Evolutionary conservation across 2,329 filamentous ascomycete genomes (phyloP).

Genomic region (Fusarium longipes): DNA sequence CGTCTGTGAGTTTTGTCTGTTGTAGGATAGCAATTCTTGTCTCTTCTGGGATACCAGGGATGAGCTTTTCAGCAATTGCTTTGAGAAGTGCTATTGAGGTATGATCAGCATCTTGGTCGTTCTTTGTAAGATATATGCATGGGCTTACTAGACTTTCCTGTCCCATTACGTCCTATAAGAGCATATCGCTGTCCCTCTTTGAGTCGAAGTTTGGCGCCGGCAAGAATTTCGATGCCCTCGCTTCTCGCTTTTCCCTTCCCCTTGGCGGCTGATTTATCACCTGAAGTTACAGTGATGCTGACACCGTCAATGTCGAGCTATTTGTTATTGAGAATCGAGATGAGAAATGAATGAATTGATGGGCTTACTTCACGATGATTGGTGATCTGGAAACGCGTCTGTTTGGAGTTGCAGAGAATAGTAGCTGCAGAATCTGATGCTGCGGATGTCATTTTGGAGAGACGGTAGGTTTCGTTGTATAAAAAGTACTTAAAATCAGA

Average conservation of each 20-base stretch:
- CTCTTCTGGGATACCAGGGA: slow-evolving; percentile 77
- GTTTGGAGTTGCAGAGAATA: slow-evolving; percentile 73
- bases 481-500: background rate
- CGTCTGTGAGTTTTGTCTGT: slow-evolving; percentile 63
- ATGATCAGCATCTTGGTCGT: slow-evolving; percentile 6
- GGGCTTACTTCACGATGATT: slow-evolving; percentile 66
- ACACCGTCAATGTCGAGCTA: slow-evolving; percentile 79
- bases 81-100: slow-evolving; percentile 71
- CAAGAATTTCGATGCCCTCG: slow-evolving; percentile 73
- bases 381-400: slow-evolving; percentile 70
- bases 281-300: slow-evolving; percentile 71
- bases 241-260: slow-evolving; percentile 59
- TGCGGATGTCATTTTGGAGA: slow-evolving; percentile 58
- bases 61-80: slow-evolving; percentile 80
- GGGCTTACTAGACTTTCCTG: slow-evolving; percentile 79
- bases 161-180: slow-evolving; percentile 82
- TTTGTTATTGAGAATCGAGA: background rate
- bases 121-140: background rate
- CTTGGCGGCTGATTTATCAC: slow-evolving; percentile 59
- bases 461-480: background rate
- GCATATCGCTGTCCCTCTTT: slow-evolving; percentile 82
- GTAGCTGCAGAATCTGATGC: slow-evolving; percentile 62
- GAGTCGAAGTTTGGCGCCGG: slow-evolving; percentile 75
- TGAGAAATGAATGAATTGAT: background rate
- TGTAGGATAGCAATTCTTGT: slow-evolving; percentile 75